A percentile compares a stretch with the other conserved stretches of the same genome.
Evolutionary conservation across 2,329 filamentous ascomycete species (phyloP).

Genomic region (Ophiocordyceps unilateralis): DNA sequence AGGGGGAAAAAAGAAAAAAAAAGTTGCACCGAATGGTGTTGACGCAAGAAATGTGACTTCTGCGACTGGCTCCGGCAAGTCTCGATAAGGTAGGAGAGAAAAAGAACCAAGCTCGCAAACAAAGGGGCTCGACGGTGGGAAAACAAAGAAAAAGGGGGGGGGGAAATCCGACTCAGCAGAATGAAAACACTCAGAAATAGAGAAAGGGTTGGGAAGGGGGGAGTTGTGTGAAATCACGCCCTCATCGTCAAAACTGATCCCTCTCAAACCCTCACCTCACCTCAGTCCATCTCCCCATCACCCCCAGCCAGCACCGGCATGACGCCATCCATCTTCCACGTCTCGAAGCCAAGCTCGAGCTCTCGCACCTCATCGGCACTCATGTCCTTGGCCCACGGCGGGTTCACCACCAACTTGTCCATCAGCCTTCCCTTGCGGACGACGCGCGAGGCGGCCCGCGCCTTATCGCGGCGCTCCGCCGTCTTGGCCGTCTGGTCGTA

Average conservation of each 20-base stretch:
- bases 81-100: too few species aligned
- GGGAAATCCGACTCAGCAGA: too few species aligned
- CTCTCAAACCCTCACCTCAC: neutral
- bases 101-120: too few species aligned
- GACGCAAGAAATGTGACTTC: too few species aligned
- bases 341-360: conserved; percentile 48
- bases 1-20: too few species aligned
- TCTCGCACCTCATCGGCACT: conserved; percentile 62
- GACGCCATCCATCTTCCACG: conserved; percentile 33
- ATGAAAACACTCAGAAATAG: too few species aligned
- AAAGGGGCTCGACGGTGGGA: too few species aligned
- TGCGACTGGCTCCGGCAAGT: too few species aligned
- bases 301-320: conserved; percentile 9
- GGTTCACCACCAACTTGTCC: conserved; percentile 71
- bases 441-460: conserved; percentile 35
- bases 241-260: too few species aligned
- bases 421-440: conserved; percentile 53
- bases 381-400: conserved; percentile 62
- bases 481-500: conserved; percentile 53
- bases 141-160: too few species aligned
- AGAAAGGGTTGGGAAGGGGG: neutral
- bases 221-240: too few species aligned
- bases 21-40: too few species aligned
- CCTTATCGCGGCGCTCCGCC: conserved; percentile 36
- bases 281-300: conserved; percentile 1